Percentiles rank a stretch among this genome's conserved stretches.
Conservation (phyloP, 2,329 filamentous ascomycete genomes). For the Fusarium graminum region DNA sequence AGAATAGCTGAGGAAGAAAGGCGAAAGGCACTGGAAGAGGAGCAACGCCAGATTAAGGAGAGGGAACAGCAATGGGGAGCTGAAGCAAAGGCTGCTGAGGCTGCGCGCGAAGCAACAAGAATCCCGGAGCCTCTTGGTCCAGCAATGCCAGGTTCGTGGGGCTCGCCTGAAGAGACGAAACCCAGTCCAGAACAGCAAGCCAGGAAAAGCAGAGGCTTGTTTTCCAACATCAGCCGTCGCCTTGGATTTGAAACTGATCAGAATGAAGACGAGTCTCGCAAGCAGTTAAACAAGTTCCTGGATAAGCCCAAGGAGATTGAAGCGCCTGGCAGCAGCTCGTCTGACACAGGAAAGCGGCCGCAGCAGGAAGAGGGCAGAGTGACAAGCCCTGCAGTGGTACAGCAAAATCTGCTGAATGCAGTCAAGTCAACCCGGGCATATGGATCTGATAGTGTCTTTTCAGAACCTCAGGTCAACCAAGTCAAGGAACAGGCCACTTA, state of each 20-base stretch:
- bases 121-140: conserved; percentile 58
- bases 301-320: conserved; percentile 49
- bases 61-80: conserved; percentile 60
- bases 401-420: conserved; percentile 81
- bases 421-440: conserved; percentile 83
- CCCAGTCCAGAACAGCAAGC: conserved; percentile 52
- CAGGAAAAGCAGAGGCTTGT: conserved; percentile 68
- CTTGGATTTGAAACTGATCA: conserved; percentile 73
- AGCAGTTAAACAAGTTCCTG: conserved; percentile 61
- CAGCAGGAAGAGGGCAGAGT: conserved; percentile 64
- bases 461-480: conserved; percentile 75
- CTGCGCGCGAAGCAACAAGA: conserved; percentile 56
- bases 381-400: conserved; percentile 71
- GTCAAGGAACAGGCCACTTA: conserved; percentile 88
- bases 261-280: conserved; percentile 57
- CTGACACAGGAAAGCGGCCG: conserved; percentile 32
- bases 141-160: conserved; percentile 82
- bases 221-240: conserved; percentile 75
- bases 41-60: conserved; percentile 75
- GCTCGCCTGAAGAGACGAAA: conserved; percentile 68
- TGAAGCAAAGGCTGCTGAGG: conserved; percentile 56
- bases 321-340: conserved; percentile 28
- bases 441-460: conserved; percentile 79
- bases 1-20: conserved; percentile 87
- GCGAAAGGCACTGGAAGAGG: conserved; percentile 78